A percentile compares a stretch with the other conserved stretches of the same genome.
Evolutionary conservation across 1,139 yeast genomes (phyloP).

Genomic region (Scheffersomyces titani): DNA sequence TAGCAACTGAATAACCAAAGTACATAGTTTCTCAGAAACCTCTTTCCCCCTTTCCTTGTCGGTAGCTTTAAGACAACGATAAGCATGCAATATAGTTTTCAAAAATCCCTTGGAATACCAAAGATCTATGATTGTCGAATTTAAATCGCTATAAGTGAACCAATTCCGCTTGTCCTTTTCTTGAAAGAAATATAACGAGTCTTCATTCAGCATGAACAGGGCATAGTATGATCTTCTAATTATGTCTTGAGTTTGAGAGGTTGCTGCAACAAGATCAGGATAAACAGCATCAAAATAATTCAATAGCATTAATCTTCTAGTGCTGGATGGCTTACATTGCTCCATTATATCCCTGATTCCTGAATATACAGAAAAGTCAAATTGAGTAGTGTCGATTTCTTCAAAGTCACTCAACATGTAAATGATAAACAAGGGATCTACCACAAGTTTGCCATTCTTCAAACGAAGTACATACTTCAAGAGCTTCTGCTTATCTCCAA

Average conservation of each 20-base stretch:
- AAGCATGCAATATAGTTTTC: slow-evolving; percentile 6
- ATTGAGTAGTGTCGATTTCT: not conserved
- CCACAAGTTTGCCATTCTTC: slow-evolving; percentile 12
- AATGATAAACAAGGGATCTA: slow-evolving; percentile 18
- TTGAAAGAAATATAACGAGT: slow-evolving; percentile 3
- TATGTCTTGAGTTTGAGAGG: not conserved
- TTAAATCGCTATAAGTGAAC: slow-evolving; percentile 3
- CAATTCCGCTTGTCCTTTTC: slow-evolving; percentile 11
- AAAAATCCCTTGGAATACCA: slow-evolving; percentile 1
- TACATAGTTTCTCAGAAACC: slow-evolving; percentile 8
- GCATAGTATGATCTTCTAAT: slow-evolving; percentile 9
- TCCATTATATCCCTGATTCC: slow-evolving; percentile 7
- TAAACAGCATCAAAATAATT: slow-evolving; percentile 10
- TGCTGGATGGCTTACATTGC: not conserved
- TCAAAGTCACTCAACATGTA: slow-evolving; percentile 8
- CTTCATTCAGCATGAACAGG: not conserved
- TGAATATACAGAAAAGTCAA: not conserved
- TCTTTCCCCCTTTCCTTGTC: slow-evolving; percentile 3
- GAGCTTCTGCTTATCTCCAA: slow-evolving; percentile 7
- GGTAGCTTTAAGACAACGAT: slow-evolving; percentile 11
- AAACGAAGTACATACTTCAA: slow-evolving; percentile 12
- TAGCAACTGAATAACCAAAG: slow-evolving; percentile 6
- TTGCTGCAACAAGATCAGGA: slow-evolving; percentile 6
- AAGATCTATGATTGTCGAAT: slow-evolving; percentile 6
- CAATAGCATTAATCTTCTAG: slow-evolving; percentile 2